Conservation (phyloP, 352 stramenopile species). For the Phytophthora pistaciae region DNA sequence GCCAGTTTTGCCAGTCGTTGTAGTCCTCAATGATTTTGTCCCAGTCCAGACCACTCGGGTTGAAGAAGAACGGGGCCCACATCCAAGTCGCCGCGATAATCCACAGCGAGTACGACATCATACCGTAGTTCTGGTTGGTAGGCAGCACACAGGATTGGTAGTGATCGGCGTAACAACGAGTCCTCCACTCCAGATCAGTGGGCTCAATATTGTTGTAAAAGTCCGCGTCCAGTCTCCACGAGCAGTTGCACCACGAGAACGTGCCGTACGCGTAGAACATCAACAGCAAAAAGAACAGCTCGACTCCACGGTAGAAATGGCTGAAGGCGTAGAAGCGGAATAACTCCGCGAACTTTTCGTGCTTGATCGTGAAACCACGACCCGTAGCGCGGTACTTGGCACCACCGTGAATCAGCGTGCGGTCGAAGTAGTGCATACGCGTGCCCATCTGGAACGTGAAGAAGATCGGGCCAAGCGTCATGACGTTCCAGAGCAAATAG, state of each 20-base stretch:
- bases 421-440: constrained; percentile 98
- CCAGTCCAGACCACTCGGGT: constrained; percentile 98
- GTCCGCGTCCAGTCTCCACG: constrained; percentile 70
- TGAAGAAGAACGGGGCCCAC: constrained; percentile 94
- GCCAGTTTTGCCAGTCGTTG: constrained; percentile 95
- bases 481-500: constrained; percentile 95
- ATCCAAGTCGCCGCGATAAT: constrained; percentile 94
- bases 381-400: constrained; percentile 98
- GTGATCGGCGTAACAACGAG: constrained; percentile 80
- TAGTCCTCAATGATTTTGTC: constrained; percentile 96
- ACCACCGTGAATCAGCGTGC: constrained; percentile 97
- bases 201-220: constrained; percentile 86
- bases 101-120: constrained; percentile 97
- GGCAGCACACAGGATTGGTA: constrained; percentile 94
- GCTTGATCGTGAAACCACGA: constrained; percentile 99
- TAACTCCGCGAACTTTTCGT: constrained; percentile 97
- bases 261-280: constrained; percentile 93
- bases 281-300: constrained; percentile 90
- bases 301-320: constrained; percentile 98
- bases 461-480: constrained; percentile 98
- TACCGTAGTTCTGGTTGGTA: constrained; percentile 97
- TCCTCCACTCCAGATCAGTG: constrained; percentile 79
- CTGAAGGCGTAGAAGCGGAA: constrained; percentile 98
- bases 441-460: constrained; percentile 99
- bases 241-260: constrained; percentile 94